phyloP scores from a whole-genome alignment of 2,329 filamentous ascomycete species.

The Penicillium sp. region DNA sequence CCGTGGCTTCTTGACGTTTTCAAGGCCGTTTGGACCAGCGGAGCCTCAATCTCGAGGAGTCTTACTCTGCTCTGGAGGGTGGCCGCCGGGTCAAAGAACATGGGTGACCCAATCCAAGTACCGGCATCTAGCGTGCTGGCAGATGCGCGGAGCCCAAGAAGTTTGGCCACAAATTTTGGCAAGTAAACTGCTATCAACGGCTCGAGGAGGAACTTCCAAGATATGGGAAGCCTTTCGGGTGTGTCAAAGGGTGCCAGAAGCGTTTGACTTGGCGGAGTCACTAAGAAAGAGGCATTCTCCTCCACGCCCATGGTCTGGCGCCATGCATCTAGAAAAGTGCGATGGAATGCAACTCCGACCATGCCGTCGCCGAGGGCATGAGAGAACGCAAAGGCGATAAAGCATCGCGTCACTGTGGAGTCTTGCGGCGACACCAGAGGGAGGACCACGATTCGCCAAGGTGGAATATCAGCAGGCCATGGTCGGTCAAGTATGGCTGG shows the following conservation, averaged over 20 bases:
- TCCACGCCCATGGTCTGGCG: background rate
- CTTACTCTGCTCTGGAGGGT: slow-evolving; percentile 32
- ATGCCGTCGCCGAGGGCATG: slow-evolving; percentile 49
- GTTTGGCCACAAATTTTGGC: slow-evolving; percentile 34
- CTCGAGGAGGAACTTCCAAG: slow-evolving; percentile 46
- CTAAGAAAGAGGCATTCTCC: slow-evolving; percentile 1
- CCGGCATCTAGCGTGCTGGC: slow-evolving; percentile 27
- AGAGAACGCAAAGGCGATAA: slow-evolving; percentile 46
- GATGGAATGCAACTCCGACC: slow-evolving; percentile 46
- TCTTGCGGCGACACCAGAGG: slow-evolving; percentile 22
- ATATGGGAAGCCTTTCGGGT: slow-evolving; percentile 42
- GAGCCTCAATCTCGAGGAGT: slow-evolving; percentile 33
- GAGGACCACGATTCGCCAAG: slow-evolving; percentile 47
- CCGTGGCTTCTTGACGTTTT: slow-evolving; percentile 32
- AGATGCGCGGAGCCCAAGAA: slow-evolving; percentile 36
- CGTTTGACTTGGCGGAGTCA: slow-evolving; percentile 18
- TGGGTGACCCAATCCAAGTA: slow-evolving; percentile 37
- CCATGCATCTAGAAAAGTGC: slow-evolving; percentile 36
- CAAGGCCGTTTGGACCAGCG: slow-evolving; percentile 31
- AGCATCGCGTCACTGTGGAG: slow-evolving; percentile 22
- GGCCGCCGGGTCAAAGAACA: slow-evolving; percentile 27
- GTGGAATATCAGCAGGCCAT: slow-evolving; percentile 34
- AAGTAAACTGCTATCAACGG: slow-evolving; percentile 42
- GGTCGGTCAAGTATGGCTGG: slow-evolving; percentile 37
- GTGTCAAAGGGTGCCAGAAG: slow-evolving; percentile 44